Evolutionary conservation across 2,329 filamentous ascomycete genomes (phyloP).

Genomic region (Aspergillus amoenus): DNA sequence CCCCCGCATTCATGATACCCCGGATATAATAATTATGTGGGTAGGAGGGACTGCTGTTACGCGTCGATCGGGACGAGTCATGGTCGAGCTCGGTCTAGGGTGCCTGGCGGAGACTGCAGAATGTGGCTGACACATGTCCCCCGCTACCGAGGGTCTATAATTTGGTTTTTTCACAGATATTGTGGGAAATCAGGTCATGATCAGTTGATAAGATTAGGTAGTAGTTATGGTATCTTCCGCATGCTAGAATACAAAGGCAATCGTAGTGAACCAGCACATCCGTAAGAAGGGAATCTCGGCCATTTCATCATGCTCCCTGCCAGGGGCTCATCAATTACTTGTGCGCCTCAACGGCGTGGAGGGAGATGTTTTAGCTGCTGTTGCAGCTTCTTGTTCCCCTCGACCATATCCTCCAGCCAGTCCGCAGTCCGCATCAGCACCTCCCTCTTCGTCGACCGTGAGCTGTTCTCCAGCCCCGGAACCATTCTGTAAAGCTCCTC

Average conservation of each 20-base stretch:
- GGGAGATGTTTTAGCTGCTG: neutral
- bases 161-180: neutral
- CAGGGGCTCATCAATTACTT: neutral
- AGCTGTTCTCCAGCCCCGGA: conserved; percentile 3
- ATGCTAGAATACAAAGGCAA: neutral
- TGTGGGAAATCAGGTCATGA: too few relatives aligned
- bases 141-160: neutral
- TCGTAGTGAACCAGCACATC: neutral
- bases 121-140: neutral
- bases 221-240: neutral
- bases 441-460: conserved; percentile 11
- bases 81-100: neutral
- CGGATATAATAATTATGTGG: too few relatives aligned
- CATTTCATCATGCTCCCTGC: neutral
- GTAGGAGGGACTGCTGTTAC: neutral
- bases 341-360: neutral
- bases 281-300: neutral
- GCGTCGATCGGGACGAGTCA: neutral
- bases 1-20: too few relatives aligned
- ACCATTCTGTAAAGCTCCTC: conserved; percentile 10
- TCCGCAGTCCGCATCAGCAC: conserved; percentile 6
- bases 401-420: conserved; percentile 2
- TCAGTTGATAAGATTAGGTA: neutral
- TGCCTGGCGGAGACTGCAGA: neutral
- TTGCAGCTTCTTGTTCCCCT: neutral